These are phyloP conservation scores for Venustampulla echinocandica DNA, from an alignment of 495 filamentous ascomycete genomes.

Conservation along the genomic window DNA sequence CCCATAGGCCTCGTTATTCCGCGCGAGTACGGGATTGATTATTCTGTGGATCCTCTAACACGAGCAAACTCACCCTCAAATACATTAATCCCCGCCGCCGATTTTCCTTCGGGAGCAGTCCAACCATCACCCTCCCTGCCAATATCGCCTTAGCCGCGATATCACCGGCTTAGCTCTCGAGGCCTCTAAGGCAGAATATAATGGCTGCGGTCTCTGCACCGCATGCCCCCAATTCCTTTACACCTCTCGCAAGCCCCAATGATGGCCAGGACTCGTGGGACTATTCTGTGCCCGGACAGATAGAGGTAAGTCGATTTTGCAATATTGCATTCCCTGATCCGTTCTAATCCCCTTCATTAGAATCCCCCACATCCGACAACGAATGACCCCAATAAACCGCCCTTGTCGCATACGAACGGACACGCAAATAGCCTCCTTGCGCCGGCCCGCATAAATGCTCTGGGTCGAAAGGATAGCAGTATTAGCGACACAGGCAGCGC, in stretches of 20 bases:
- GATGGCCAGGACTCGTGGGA: slow-evolving; percentile 43
- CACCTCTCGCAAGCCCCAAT: slow-evolving; percentile 43
- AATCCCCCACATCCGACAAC: slow-evolving; percentile 10
- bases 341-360: background rate
- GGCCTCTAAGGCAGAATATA: too few relatives aligned
- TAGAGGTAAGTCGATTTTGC: slow-evolving; percentile 25
- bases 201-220: slow-evolving; percentile 47
- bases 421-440: slow-evolving; percentile 15
- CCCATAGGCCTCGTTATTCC: too few relatives aligned
- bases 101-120: too few relatives aligned
- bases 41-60: too few relatives aligned
- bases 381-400: slow-evolving; percentile 13
- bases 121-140: too few relatives aligned
- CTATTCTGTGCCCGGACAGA: slow-evolving; percentile 31
- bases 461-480: slow-evolving; percentile 36
- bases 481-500: slow-evolving; percentile 47
- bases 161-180: too few relatives aligned
- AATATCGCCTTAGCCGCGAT: too few relatives aligned
- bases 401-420: slow-evolving; percentile 21
- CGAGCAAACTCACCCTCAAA: too few relatives aligned
- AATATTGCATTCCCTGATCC: slow-evolving; percentile 15
- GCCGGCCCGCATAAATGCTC: slow-evolving; percentile 23
- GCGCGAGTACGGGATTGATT: too few relatives aligned
- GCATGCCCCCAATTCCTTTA: slow-evolving; percentile 37
- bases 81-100: too few relatives aligned